These are phyloP conservation scores for Myxozyma kluyveri DNA, from an alignment of 805 yeast species.

Conservation along the genomic window DNA sequence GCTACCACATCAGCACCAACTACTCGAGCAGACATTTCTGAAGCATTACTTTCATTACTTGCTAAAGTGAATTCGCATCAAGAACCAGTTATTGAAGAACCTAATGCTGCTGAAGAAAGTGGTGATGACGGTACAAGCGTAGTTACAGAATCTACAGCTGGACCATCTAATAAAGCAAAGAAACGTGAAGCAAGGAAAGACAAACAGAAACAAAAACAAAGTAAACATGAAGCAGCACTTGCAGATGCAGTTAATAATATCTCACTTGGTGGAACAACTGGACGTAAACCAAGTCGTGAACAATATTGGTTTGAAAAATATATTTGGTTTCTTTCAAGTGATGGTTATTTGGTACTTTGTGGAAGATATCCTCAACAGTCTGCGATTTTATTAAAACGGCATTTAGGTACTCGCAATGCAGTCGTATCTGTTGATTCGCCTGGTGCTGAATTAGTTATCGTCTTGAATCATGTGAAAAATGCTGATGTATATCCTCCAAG, in stretches of 20 bases:
- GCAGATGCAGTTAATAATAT: neutral
- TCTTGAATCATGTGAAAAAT: slow-evolving; percentile 72
- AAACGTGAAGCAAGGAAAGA: slow-evolving; percentile 21
- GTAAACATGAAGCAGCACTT: neutral
- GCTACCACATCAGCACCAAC: slow-evolving; percentile 13
- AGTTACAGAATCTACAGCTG: neutral
- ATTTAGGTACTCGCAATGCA: slow-evolving; percentile 69
- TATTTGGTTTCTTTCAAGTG: slow-evolving; percentile 89
- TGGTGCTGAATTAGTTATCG: slow-evolving; percentile 70
- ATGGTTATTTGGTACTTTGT: slow-evolving; percentile 79
- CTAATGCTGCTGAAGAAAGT: neutral
- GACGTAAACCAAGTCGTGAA: slow-evolving; percentile 26
- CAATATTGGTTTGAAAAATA: slow-evolving; percentile 93
- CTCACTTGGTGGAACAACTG: neutral
- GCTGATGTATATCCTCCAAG: slow-evolving; percentile 69
- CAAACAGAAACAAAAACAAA: slow-evolving; percentile 12
- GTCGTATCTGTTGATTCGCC: slow-evolving; percentile 73
- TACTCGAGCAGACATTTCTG: slow-evolving; percentile 25
- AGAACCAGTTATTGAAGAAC: neutral
- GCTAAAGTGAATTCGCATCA: slow-evolving; percentile 12
- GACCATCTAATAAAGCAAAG: slow-evolving; percentile 11
- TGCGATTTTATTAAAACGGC: slow-evolving; percentile 75
- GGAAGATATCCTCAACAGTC: slow-evolving; percentile 80
- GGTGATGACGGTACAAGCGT: neutral
- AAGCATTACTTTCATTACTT: slow-evolving; percentile 20